Base-by-base conservation (phyloP, 2,329 filamentous ascomycete genomes). In the Intubia oerlemansii region DNA sequence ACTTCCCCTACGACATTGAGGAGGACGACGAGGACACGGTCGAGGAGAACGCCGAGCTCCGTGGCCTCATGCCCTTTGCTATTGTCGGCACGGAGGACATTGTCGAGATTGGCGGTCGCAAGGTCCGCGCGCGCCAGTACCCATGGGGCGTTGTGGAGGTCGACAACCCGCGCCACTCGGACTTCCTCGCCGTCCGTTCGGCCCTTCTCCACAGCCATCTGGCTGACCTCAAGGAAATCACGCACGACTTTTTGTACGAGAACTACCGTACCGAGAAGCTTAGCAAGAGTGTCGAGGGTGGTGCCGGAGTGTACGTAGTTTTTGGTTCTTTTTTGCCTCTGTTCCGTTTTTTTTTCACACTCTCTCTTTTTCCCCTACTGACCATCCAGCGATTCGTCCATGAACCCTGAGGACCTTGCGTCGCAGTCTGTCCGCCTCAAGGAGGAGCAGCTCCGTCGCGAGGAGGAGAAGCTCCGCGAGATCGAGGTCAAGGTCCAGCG, bases 261-360 rank as follows among this genome's bases (percentile, higher is more conserved):
- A 98, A 98, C 61, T 98, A 98, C 68, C 82, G 88, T 81, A 98
- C 88, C 48, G 88, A 98, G 78, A 95, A 95, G 65, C 78, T 98
- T 45, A 91, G 80, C 63, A 98, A 95, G 80, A 93, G 82, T 51
- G 88, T 98, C 43, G 84, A 93, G 49, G 80, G 80, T 52, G 78
- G 79, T 56, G 66, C 71, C 55, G 68, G 71, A 67, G 70, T 71
- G 82, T 92, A 78, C 43, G 82, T 81, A 28, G 16, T 11, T 7
- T 10, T 10, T 10, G 6, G 34, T 33, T 29, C 24, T 25, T 14
- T 25, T 21, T 21, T n/a, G 11, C 12, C 29, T 24, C 22, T 10
- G 4, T 21, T 19, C 19, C 10, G 23, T n/a, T 17, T 25, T 23
- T 9, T 19, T 31, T 24, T 14, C 5, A 12, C n/a, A n/a, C n/a